Evolutionary conservation across 1,139 yeast genomes (phyloP), one percentile per base, ranked within the genome.

Genomic region (Debaryomyces coudertii): DNA sequence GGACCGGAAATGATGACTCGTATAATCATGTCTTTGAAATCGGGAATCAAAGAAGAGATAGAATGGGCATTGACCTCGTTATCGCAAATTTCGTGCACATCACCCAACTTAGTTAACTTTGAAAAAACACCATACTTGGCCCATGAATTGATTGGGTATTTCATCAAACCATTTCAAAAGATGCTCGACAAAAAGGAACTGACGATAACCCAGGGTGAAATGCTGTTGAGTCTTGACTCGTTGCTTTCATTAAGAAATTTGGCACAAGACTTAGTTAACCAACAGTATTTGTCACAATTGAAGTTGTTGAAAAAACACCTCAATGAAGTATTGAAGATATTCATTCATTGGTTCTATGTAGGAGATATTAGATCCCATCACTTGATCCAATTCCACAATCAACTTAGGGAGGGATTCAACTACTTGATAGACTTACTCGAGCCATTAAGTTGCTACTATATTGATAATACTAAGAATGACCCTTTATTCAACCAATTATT

Each of bases 401-500:
- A 77, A 48, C 71, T 73, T 53, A 60, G 60, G 42, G 99, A 93
- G 63, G 71, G 87, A 40, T 73, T 85, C 44, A 80, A 77, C 48
- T 90, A 87, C 61, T 71, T 85, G 23, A 67, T 90, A 45, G 99
- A 93, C 62, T 78, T 92, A 36, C 78, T 89, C 45, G 99, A 93
- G 61, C 85, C 93, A 2, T 79, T 90, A 40, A 84, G 93, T 5
- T 87, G 96, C 43, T 89, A 88, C 63, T 77, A 88, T 55, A 83
- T 90, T 11, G 93, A 95, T 29, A 85, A 84, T 30, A 74, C 78
- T 39, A 78, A 77, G 52, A 80, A 81, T 54, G 92, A 87, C 62
- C 79, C 78, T 8, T 69, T 83, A 47, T 85, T 86, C 61, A 66
- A 77, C 44, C 66, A 74, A 7, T 66, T 86, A 41, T 66, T 82